Evolutionary conservation across 306 rosid species (phyloP), one percentile per base, ranked within the genome.

Genomic region (Cercis canadensis): DNA sequence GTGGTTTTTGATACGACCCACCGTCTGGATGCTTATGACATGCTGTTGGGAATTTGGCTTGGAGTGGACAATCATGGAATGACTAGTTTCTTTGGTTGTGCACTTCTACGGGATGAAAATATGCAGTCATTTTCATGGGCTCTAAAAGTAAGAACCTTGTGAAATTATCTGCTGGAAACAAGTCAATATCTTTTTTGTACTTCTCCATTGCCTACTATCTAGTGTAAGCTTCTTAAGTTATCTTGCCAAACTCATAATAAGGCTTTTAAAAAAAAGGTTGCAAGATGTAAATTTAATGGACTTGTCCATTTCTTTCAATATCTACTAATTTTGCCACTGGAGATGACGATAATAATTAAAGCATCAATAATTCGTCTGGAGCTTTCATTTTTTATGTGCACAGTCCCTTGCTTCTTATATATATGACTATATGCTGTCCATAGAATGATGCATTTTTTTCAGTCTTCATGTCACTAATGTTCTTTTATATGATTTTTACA

Each of bases 11-110:
- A 89, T 72, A 82, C 96, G 17, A 89, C 94, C 21, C 88, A 85
- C 59, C 84, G 92, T 44, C 68, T 92, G 44, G 96, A 92, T 16
- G 94, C 90, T 33, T 87, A 84, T 71, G 97, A 89, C 71, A 87
- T 92, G 96, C 70, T 87, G 57, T 74, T 92, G 62, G 96, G 94
- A 62, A 71, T 87, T 70, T 92, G 96, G 96, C 96, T 92, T 77
- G 97, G 96, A 72, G 84, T 92, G 67, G 94, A 92, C 72, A 92
- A 82, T 74, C 86, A 92, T 73, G 97, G 97, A 73, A 84, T 80
- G 89, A 73, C 86, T 70, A 86, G 97, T 72, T 86, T 83, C 85
- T 87, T 89, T 66, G 86, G 96, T 16, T 89, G 97, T 57, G 76
- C 74, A 34, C 93, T 92, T 75, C 74, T 92, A 54, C 78, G 84